Evolutionary conservation across 2,329 filamentous ascomycete species (phyloP).

Genomic region (Epichloe uncinata): DNA sequence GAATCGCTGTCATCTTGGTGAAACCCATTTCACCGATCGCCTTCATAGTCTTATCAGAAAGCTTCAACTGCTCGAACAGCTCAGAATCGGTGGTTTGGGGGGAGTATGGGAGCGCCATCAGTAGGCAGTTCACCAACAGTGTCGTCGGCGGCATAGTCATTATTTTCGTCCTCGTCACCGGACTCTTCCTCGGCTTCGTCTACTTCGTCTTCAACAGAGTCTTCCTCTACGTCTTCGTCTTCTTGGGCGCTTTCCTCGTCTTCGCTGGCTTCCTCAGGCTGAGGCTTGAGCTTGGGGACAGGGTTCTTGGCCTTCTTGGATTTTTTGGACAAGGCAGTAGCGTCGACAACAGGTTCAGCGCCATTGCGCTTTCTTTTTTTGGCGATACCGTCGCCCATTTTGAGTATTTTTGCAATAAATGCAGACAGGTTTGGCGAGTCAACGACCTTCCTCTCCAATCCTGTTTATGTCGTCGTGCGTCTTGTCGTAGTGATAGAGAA

Average conservation of each 20-base stretch:
- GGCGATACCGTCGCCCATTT: constrained; percentile 22
- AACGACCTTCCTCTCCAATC: neutral
- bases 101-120: constrained; percentile 33
- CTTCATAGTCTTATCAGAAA: constrained; percentile 80
- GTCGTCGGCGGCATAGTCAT: constrained; percentile 13
- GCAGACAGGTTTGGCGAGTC: neutral
- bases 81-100: constrained; percentile 48
- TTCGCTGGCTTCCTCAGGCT: constrained; percentile 16
- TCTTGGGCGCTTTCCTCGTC: constrained; percentile 16
- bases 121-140: constrained; percentile 21
- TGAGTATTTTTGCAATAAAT: constrained; percentile 1
- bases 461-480: neutral
- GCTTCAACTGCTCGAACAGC: constrained; percentile 67
- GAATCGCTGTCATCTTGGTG: constrained; percentile 90
- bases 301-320: constrained; percentile 29
- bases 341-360: constrained; percentile 16
- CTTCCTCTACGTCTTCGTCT: constrained; percentile 15
- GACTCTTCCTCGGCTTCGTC: constrained; percentile 14
- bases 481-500: neutral
- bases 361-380: constrained; percentile 32
- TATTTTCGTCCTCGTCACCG: constrained; percentile 10
- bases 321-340: constrained; percentile 17
- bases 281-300: constrained; percentile 16
- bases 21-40: constrained; percentile 89
- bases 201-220: constrained; percentile 12